Base-by-base conservation (phyloP, 1,284 basidiomycete genomes). In the Rhizoctonia solani region DNA sequence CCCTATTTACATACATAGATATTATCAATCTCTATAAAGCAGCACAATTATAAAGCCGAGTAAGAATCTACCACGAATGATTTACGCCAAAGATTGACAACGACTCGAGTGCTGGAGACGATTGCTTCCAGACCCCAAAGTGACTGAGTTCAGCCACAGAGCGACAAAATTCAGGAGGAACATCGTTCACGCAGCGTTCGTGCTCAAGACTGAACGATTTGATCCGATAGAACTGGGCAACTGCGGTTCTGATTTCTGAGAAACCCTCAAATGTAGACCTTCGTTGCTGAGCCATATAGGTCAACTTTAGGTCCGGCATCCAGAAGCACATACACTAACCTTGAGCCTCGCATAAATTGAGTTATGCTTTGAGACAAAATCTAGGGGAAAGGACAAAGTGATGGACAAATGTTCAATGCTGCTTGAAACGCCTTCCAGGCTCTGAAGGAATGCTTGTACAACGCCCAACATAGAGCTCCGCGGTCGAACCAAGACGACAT, bases 341-440 rank as follows among this genome's bases (percentile, higher is more conserved):
- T 63, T 63, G 1, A 63, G 58, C n/a, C 58, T 46, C 8, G 46
- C 58, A n/a, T 49, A 47, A 16, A 63, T 52, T 3, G 58, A 63
- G 25, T 52, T 63, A 29, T 52, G 46, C 30, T 37, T 52, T 32
- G 58, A 63, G 11, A 63, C 25, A 63, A 63, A 63, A 41, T 63
- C 58, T 16, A 63, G 58, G 3, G 58, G 47, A 37, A 63, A 63
- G 25, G 32, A 39, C 11, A 63, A 25, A 2, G 47, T 52, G 30
- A 63, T 47, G 14, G 46, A 47, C 3, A 63, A 21, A 19, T 63
- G 47, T 14, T 63, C 58, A 1, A 63, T 30, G n/a, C 29, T 63
- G 25, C 32, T 29, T 8, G 34, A 63, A 25, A 63, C 58, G n/a
- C 29, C 42, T 11, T 47, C 32, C 19, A 63, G 29, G 30, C n/a